Conservation (phyloP, 345 rosid species). For the Balakata baccata region DNA sequence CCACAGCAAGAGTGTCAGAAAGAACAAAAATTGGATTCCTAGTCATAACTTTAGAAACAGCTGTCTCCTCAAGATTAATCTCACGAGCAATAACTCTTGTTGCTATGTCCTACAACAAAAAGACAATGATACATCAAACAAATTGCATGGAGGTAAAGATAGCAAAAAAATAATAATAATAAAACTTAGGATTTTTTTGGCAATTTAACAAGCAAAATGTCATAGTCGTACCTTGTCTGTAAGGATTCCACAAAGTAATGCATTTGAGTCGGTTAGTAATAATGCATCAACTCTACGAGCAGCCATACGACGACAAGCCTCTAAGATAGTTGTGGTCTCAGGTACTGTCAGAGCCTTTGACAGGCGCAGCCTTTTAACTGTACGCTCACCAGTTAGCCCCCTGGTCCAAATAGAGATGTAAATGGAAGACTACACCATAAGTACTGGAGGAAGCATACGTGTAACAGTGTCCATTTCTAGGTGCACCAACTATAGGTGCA, state of each 20-base stretch:
- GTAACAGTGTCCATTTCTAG: not conserved
- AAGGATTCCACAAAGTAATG: conserved; percentile 95
- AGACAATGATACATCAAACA: not conserved
- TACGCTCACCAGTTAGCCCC: conserved; percentile 83
- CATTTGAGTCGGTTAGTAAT: conserved; percentile 85
- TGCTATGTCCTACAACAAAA: conserved; percentile 65
- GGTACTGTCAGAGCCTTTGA: conserved; percentile 94
- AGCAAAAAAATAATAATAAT: not conserved
- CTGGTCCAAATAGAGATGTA: conserved; percentile 37
- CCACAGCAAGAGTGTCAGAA: conserved; percentile 94
- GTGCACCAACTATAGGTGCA: not conserved
- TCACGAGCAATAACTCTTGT: conserved; percentile 83
- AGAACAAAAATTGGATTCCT: conserved; percentile 90
- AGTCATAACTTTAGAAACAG: conserved; percentile 95
- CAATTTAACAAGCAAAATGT: not conserved
- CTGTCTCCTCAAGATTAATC: conserved; percentile 77
- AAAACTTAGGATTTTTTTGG: not conserved
- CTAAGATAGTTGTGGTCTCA: conserved; percentile 67
- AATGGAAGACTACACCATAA: conserved; percentile 1
- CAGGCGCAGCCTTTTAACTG: conserved; percentile 80
- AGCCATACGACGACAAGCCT: conserved; percentile 95
- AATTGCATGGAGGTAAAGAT: not conserved
- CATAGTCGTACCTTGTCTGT: conserved; percentile 71
- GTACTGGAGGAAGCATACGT: not conserved
- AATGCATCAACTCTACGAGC: conserved; percentile 93